Evolutionary conservation across 345 rosid species (phyloP).

Genomic region (Linum usitatissimum): DNA sequence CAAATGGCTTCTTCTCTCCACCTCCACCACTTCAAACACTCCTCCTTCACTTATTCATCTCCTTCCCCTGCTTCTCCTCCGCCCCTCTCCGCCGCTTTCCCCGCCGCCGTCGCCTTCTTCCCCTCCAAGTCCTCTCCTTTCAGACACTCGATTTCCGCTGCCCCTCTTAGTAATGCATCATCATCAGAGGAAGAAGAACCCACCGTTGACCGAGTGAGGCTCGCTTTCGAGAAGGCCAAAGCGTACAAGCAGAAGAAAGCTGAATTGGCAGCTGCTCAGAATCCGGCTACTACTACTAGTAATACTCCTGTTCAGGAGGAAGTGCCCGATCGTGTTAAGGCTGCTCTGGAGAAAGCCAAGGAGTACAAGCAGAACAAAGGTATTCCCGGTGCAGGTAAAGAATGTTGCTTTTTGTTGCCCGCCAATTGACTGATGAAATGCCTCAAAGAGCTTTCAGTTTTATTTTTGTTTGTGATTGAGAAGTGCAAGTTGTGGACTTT

Average conservation of each 20-base stretch:
- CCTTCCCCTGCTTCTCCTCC: neutral
- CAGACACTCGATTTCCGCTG: slow-evolving; percentile 23
- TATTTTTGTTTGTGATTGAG: neutral
- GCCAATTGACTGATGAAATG: neutral
- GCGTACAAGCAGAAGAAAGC: slow-evolving; percentile 32
- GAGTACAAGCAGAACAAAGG: slow-evolving; percentile 33
- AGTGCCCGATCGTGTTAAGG: slow-evolving; percentile 28
- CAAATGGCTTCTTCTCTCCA: neutral
- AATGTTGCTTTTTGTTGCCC: neutral
- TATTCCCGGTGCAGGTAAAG: neutral
- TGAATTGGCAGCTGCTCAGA: neutral
- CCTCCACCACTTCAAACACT: slow-evolving; percentile 13
- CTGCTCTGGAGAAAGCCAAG: slow-evolving; percentile 33
- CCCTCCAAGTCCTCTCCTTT: slow-evolving; percentile 22
- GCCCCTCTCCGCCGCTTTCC: slow-evolving; percentile 28
- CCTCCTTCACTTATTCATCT: slow-evolving; percentile 23
- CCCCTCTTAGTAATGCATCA: slow-evolving; percentile 18
- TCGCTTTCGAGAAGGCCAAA: slow-evolving; percentile 61
- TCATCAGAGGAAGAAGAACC: slow-evolving; percentile 14
- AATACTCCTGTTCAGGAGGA: slow-evolving; percentile 8
- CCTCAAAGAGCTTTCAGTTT: neutral
- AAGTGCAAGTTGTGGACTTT: slow-evolving; percentile 15
- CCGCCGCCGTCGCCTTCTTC: slow-evolving; percentile 19
- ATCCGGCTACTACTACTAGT: slow-evolving; percentile 11
- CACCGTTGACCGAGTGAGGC: slow-evolving; percentile 43